Base-by-base conservation (phyloP, 2,329 filamentous ascomycete species). In the Coniochaeta sp. region DNA sequence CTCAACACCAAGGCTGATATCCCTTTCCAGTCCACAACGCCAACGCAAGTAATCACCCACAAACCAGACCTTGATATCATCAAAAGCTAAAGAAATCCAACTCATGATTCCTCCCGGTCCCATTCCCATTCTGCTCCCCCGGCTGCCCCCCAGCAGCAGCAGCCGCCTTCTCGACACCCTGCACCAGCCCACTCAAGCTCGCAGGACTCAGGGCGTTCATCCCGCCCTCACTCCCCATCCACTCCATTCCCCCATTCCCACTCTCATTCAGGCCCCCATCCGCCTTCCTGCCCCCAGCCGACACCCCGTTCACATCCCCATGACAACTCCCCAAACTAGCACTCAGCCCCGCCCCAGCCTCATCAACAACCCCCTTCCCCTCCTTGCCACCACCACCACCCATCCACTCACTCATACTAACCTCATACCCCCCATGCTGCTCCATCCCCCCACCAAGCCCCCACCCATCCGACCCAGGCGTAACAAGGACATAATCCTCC, bases 31-130 rank as follows among this genome's bases (percentile, higher is more conserved):
- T 31, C 47, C 47, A n/a, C n/a, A 52, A 31, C 47, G 47, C 47
- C 47, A 17, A n/a, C 47, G 26, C 47, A 52, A 52, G 24, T n/a
- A n/a, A n/a, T n/a, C n/a, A n/a, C n/a, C 17, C 47, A n/a, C 22
- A 47, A 11, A 24, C 9, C 19, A 47, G 7, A 24, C 14, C n/a
- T n/a, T n/a, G n/a, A n/a, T n/a, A 17, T n/a, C 24, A 34, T 67
- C 61, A 71, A 60, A 77, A 72, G 59, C 69, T 72, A 56, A 77
- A 73, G 64, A 76, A 77, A 61, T 77, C 75, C 63, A 77, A 64
- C 58, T 76, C 70, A 54, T 72, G 70, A 57, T 75, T 75, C 62
- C 72, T 70, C 17, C 34, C 34, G 7, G 61, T 59, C 26, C 61
- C 50, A 16, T 52, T n/a, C 22, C 58, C 58, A 44, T 55, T 59